Base-by-base conservation (phyloP, 306 rosid genomes). In the Glycine latifolia region DNA sequence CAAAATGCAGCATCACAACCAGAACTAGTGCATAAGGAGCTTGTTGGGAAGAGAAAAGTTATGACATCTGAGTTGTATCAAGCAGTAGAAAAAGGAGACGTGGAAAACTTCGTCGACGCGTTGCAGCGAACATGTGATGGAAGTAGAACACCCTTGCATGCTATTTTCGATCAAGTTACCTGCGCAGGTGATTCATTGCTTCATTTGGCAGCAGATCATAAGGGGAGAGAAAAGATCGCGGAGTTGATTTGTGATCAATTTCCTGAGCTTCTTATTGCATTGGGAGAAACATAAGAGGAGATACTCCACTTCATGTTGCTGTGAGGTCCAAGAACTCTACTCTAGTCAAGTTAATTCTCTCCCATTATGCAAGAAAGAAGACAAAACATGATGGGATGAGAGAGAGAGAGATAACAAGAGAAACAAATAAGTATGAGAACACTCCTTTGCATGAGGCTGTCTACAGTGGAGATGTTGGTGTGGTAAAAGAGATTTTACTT, bases 391-490 rank as follows among this genome's bases (percentile, higher is more conserved):
- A 31, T 12, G 67, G 15, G 15, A 31, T 62, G 68, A 33, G 10
- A 62, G 16, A 33, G 10, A 10, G 31, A 31, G 43, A 31, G 44
- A 62, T 62, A 5, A 33, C 48, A 37, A 63, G 11, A 37, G 48
- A 63, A 37, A 33, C 6, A 5, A 87, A 84, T 67, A 33, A 43
- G 3, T 20, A 54, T 11, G 76, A 76, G 3, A 61, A 73, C 7
- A 87, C 88, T 6, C 72, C 79, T 13, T 35, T 79, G 66, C 90
- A 87, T 7, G 82, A 63, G 59, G 83, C 88, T 2, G 54, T 87
- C 35, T 7, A n/a, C 13, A 47, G 73, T 71, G 54, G 9, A 0
- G 2, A 72, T 61, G 3, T 35, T 61, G 61, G 31, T 15, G 31
- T 50, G 13, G 44, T 71, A 47, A 10, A 7, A 1, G 3, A 2